Base-by-base conservation (phyloP, 176 grass and related monocot species). In the Panicum miliaceum region DNA sequence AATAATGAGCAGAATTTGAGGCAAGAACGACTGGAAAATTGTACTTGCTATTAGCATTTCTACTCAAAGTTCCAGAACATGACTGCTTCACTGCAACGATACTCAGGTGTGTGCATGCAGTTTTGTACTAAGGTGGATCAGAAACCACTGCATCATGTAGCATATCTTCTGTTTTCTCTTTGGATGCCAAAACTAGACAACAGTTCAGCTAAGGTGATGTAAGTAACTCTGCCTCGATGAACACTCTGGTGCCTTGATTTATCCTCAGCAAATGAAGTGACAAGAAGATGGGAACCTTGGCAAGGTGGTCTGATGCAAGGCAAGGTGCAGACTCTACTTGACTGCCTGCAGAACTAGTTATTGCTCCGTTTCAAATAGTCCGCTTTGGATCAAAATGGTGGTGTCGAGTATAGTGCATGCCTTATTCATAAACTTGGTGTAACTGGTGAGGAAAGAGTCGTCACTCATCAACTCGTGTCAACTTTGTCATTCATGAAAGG, bases 1-100 rank as follows among this genome's bases (percentile, higher is more conserved):
- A 70, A 88, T 40, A 50, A 23, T 10, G 38, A 76, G 32, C 19
- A 79, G 6, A n/a, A 16, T 60, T 12, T 82, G 38, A 87, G 47
- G 18, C 6, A 48, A 76, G 10, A 48, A 46, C 9, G 5, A 38
- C 0, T 41, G 7, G 14, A 81, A 16, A 5, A 27, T 9, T 29
- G n/a, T 6, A 63, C 1, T 38, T 27, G 5, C 22, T 54, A 54
- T 76, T 32, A 42, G 48, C 50, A 47, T 46, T 34, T 45, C 1
- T 81, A 47, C 35, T 23, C 23, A 11, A 70, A 19, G 37, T 87
- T 57, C 20, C 12, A 75, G 16, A 13, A 45, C 23, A 15, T 59
- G 4, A 0, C 13, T 41, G 16, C 59, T 54, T 38, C 37, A n/a
- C 14, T 46, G 56, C 3, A 54, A 38, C 20, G 46, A 26, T 38